These are phyloP conservation scores for Sextonia rubra DNA, from an alignment of 164 flowering plant genomes.

Conservation along the genomic window DNA sequence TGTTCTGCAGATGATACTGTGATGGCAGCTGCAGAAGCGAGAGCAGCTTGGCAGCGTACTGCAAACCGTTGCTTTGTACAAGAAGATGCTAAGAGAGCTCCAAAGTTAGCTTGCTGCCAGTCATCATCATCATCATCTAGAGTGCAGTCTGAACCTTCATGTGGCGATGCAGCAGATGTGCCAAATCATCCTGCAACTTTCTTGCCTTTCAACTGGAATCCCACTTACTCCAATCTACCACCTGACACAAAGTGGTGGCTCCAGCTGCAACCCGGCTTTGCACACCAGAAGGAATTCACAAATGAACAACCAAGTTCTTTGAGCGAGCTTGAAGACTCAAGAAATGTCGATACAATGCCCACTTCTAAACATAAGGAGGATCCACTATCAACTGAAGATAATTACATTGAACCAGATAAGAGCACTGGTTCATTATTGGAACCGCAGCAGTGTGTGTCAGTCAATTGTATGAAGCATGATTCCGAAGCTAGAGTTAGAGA, in stretches of 20 bases:
- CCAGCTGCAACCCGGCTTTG: constrained; percentile 30
- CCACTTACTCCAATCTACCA: constrained; percentile 21
- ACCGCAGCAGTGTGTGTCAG: constrained; percentile 12
- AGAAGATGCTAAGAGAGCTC: constrained; percentile 89
- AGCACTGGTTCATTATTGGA: constrained; percentile 14
- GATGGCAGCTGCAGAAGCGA: constrained; percentile 97
- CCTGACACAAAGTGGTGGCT: constrained; percentile 48
- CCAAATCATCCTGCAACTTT: constrained; percentile 17
- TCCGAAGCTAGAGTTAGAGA: constrained; percentile 20
- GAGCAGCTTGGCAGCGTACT: constrained; percentile 89
- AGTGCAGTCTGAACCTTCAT: constrained; percentile 16
- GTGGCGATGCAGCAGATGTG: constrained; percentile 18
- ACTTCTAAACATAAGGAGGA: constrained; percentile 14
- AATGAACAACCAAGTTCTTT: constrained; percentile 27
- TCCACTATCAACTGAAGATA: constrained; percentile 11
- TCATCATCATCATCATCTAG: constrained; percentile 38
- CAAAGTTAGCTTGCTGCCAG: constrained; percentile 59
- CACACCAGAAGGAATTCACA: constrained; percentile 26
- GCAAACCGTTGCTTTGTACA: constrained; percentile 91
- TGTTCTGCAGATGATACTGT: constrained; percentile 11
- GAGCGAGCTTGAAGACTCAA: constrained; percentile 23
- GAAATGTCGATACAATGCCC: constrained; percentile 12
- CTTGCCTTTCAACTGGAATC: constrained; percentile 28
- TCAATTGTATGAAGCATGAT: constrained; percentile 23
- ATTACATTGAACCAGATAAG: background rate